These are phyloP conservation scores for Mrakia frigida DNA, from an alignment of 768 basidiomycete genomes.

Conservation along the genomic window DNA sequence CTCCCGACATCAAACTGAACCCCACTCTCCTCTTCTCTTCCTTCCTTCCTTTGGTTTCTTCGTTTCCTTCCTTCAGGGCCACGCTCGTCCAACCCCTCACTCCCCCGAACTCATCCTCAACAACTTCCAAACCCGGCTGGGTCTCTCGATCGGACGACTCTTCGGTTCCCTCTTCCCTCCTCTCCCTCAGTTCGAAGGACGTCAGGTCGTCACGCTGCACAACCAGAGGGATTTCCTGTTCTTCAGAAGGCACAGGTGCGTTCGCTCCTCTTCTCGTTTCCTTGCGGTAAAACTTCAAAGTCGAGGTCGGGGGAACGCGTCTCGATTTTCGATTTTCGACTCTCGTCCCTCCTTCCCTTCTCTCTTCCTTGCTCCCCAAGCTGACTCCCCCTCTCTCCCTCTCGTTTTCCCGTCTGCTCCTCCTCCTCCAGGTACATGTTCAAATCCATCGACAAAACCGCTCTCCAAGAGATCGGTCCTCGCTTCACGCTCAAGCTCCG, in stretches of 20 bases:
- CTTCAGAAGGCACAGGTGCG: slow-evolving; percentile 87
- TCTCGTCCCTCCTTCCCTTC: background rate
- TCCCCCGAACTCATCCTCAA: slow-evolving; percentile 93
- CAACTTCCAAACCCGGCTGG: slow-evolving; percentile 86
- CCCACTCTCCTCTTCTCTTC: background rate
- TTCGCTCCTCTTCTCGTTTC: background rate
- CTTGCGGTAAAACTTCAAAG: no score
- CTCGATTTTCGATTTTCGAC: no score
- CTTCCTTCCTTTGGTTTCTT: no score
- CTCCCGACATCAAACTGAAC: no score
- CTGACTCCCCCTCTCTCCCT: background rate
- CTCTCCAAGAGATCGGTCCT: slow-evolving; percentile 94
- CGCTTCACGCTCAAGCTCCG: slow-evolving; percentile 91
- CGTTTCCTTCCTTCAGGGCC: slow-evolving; percentile 56
- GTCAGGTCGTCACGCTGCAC: slow-evolving; percentile 94
- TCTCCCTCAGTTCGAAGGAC: slow-evolving; percentile 85
- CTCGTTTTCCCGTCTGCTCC: background rate
- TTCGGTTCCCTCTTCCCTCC: slow-evolving; percentile 96
- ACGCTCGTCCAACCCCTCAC: slow-evolving; percentile 86
- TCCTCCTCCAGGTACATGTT: slow-evolving; percentile 68
- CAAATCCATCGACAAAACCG: slow-evolving; percentile 80
- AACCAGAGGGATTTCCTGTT: slow-evolving; percentile 98
- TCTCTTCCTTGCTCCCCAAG: background rate
- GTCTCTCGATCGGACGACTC: slow-evolving; percentile 87
- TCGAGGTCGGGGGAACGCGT: no score